A percentile compares a stretch with the other conserved stretches of the same genome.
These are phyloP conservation scores for Grosmannia clavigera DNA, from an alignment of 2,329 filamentous ascomycete species.

Conservation along the genomic window DNA sequence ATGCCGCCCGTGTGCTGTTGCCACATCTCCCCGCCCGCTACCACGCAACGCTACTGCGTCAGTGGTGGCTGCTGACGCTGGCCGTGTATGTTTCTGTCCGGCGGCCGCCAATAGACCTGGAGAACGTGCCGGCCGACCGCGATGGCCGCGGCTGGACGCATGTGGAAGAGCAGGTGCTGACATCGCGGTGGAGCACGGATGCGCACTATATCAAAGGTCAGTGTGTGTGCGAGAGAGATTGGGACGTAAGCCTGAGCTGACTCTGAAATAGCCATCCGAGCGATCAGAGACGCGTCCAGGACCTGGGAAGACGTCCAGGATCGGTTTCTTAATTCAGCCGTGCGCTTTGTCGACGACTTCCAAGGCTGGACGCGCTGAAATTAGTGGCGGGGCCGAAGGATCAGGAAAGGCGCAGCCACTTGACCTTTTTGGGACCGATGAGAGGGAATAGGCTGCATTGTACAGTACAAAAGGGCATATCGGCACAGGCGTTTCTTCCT, in stretches of 20 bases:
- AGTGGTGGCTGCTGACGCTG: constrained; percentile 83
- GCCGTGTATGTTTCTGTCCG: constrained; percentile 65
- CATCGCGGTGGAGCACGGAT: constrained; percentile 55
- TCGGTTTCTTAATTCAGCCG: constrained; percentile 54
- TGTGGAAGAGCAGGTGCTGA: constrained; percentile 58
- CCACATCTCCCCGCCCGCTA: constrained; percentile 61
- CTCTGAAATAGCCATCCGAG: constrained; percentile 44
- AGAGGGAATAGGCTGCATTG: not conserved
- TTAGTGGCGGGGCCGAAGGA: too few species aligned
- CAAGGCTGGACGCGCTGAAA: constrained; percentile 41
- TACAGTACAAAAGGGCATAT: not conserved
- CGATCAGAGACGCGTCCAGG: constrained; percentile 59
- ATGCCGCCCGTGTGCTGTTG: constrained; percentile 77
- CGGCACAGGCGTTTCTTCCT: not conserved
- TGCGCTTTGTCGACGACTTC: constrained; percentile 64
- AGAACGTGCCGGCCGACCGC: constrained; percentile 49
- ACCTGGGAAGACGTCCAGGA: constrained; percentile 63
- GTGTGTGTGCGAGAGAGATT: not conserved
- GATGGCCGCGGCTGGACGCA: constrained; percentile 63
- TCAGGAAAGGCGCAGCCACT: too few species aligned
- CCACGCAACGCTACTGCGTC: constrained; percentile 61
- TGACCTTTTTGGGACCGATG: not conserved
- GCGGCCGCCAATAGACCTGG: constrained; percentile 58
- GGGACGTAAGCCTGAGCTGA: not conserved
- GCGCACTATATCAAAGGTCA: constrained; percentile 74